Evolutionary conservation across 192 early-diverging fungal genomes (phyloP).

Genomic region (Lunasporangiospora selenospora): DNA sequence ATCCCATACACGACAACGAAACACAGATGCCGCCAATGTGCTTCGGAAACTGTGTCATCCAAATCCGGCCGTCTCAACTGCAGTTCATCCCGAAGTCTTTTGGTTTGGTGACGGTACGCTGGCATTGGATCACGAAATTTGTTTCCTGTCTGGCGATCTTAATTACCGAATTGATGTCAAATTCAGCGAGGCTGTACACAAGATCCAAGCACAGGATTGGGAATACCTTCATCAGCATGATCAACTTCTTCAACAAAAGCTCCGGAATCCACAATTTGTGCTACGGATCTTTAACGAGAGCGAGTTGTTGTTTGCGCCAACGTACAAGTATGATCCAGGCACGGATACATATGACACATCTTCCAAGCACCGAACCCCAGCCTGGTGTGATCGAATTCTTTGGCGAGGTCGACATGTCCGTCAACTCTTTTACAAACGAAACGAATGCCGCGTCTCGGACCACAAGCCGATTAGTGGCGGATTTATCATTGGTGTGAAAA

Average conservation of each 20-base stretch:
- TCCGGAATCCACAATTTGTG: conserved; percentile 73
- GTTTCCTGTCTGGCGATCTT: conserved; percentile 90
- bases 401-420: conserved; percentile 57
- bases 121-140: conserved; percentile 79
- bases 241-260: conserved; percentile 62
- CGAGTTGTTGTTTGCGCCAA: conserved; percentile 85
- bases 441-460: conserved; percentile 79
- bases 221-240: conserved; percentile 65
- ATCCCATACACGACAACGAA: conserved; percentile 71
- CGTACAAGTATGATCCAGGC: conserved; percentile 96
- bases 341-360: conserved; percentile 88
- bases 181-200: conserved; percentile 69
- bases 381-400: conserved; percentile 96
- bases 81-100: conserved; percentile 60
- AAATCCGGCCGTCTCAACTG: conserved; percentile 27
- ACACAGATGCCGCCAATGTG: conserved; percentile 76
- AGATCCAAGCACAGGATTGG: conserved; percentile 63
- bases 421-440: conserved; percentile 66
- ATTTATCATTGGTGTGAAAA: conserved; percentile 68
- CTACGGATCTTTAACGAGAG: conserved; percentile 81
- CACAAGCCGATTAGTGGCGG: conserved; percentile 84
- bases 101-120: conserved; percentile 89
- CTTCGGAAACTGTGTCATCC: conserved; percentile 58
- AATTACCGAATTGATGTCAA: conserved; percentile 90
- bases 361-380: conserved; percentile 92